phyloP scores from a whole-genome alignment of 2,329 filamentous ascomycete genomes.

The Paraconiothyrium sp. region DNA sequence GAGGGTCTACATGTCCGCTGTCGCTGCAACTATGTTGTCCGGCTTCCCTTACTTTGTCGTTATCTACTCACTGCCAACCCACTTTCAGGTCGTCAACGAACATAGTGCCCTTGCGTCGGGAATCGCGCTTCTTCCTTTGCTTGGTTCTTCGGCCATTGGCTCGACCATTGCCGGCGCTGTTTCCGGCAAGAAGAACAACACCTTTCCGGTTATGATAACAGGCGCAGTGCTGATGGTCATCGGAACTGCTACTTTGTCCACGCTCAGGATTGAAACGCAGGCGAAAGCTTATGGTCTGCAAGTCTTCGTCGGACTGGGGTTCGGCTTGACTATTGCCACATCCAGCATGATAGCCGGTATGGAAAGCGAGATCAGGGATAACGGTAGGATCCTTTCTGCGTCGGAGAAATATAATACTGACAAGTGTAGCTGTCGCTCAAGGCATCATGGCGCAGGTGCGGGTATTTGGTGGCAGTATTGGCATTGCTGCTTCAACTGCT shows the following conservation, averaged over 20 bases:
- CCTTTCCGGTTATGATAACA: constrained; percentile 17
- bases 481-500: constrained; percentile 23
- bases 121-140: constrained; percentile 21
- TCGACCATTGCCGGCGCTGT: constrained; percentile 19
- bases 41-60: constrained; percentile 21
- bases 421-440: constrained; percentile 17
- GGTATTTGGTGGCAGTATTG: constrained; percentile 22
- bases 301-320: constrained; percentile 20
- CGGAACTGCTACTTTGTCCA: constrained; percentile 17
- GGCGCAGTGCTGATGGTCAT: constrained; percentile 19
- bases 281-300: constrained; percentile 20
- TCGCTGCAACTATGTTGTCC: constrained; percentile 13
- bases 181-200: constrained; percentile 21
- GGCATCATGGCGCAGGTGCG: constrained; percentile 23
- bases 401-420: background rate
- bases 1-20: constrained; percentile 19
- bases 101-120: constrained; percentile 17
- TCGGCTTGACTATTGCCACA: constrained; percentile 19
- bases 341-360: constrained; percentile 19
- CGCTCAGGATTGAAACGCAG: constrained; percentile 13
- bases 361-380: constrained; percentile 19
- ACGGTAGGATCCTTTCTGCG: background rate
- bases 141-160: constrained; percentile 18
- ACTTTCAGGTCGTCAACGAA: constrained; percentile 21
- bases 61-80: constrained; percentile 21